These are phyloP conservation scores for Panellus pusillus DNA, from an alignment of 768 basidiomycete species.

Conservation along the genomic window DNA sequence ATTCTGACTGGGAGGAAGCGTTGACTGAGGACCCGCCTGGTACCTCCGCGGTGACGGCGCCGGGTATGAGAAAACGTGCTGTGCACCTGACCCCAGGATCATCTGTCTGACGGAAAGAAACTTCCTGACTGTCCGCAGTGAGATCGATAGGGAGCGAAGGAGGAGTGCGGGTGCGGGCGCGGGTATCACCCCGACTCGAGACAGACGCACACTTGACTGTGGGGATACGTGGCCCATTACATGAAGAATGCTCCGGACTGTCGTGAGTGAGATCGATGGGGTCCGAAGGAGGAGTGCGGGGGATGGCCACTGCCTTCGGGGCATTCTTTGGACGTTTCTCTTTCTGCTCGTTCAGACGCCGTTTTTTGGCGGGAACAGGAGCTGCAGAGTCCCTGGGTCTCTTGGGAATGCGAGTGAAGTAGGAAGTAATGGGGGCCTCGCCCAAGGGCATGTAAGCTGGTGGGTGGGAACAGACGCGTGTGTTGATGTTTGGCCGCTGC, in stretches of 20 bases:
- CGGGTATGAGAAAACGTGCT: no score
- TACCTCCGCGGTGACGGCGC: no score
- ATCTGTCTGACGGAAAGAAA: not conserved
- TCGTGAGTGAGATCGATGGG: no score
- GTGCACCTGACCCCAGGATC: no score
- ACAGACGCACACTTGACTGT: no score
- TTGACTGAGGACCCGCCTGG: no score
- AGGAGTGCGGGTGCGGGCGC: not conserved
- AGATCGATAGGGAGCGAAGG: not conserved
- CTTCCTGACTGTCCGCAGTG: not conserved
- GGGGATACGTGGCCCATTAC: no score
- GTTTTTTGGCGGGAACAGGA: slow-evolving; percentile 7
- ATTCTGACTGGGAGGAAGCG: not conserved
- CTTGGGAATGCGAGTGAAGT: slow-evolving; percentile 16
- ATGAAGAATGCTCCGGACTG: no score
- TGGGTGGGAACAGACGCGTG: not conserved
- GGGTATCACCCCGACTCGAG: no score
- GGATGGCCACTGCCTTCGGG: not conserved
- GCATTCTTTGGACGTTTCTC: not conserved
- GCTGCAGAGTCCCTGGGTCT: slow-evolving; percentile 1
- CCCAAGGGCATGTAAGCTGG: slow-evolving; percentile 2
- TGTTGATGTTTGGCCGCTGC: not conserved
- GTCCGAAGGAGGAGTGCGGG: no score
- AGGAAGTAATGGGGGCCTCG: slow-evolving; percentile 21
- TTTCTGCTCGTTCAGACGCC: slow-evolving; percentile 4